These are phyloP conservation scores for Anthracocystis setariae DNA, from an alignment of 1,284 basidiomycete genomes.

Conservation along the genomic window DNA sequence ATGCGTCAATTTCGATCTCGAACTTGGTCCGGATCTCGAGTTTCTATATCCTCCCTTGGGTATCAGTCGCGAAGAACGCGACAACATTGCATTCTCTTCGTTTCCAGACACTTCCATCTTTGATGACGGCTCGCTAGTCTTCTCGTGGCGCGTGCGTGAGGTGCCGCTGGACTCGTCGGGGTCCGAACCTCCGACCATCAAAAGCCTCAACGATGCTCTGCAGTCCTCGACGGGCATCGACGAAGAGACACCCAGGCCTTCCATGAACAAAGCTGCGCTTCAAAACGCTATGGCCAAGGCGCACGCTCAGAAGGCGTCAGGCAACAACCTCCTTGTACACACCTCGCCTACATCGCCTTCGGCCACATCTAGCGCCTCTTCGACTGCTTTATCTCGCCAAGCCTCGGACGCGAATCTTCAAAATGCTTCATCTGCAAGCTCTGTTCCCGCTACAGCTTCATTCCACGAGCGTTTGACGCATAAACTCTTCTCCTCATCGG, in stretches of 20 bases:
- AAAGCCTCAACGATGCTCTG: conserved; percentile 35
- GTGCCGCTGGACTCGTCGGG: conserved; percentile 57
- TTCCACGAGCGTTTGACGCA: conserved; percentile 45
- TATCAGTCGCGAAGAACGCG: conserved; percentile 76
- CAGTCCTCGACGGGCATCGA: conserved; percentile 5
- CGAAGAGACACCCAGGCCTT: conserved; percentile 45
- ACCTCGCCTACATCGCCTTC: conserved; percentile 29
- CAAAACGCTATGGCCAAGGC: conserved; percentile 22
- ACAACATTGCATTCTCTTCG: conserved; percentile 91
- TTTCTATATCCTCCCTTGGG: conserved; percentile 76
- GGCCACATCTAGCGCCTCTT: conserved; percentile 19
- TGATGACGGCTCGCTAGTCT: conserved; percentile 59
- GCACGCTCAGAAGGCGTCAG: conserved; percentile 15
- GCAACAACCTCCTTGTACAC: conserved; percentile 16
- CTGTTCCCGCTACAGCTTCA: conserved; percentile 17
- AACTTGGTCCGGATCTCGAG: conserved; percentile 81
- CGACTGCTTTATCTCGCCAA: conserved; percentile 26
- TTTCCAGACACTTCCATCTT: conserved; percentile 82
- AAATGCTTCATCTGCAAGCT: neutral
- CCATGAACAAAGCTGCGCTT: conserved; percentile 41
- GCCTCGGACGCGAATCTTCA: conserved; percentile 37
- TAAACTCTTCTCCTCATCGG: conserved; percentile 40
- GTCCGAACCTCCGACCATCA: conserved; percentile 49
- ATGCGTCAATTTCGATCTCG: conserved; percentile 64
- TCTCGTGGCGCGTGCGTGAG: conserved; percentile 65